Evolutionary conservation across 1,284 basidiomycete species (phyloP), one percentile per base, ranked within the genome.

Genomic region (Exobasidium rhododendri): DNA sequence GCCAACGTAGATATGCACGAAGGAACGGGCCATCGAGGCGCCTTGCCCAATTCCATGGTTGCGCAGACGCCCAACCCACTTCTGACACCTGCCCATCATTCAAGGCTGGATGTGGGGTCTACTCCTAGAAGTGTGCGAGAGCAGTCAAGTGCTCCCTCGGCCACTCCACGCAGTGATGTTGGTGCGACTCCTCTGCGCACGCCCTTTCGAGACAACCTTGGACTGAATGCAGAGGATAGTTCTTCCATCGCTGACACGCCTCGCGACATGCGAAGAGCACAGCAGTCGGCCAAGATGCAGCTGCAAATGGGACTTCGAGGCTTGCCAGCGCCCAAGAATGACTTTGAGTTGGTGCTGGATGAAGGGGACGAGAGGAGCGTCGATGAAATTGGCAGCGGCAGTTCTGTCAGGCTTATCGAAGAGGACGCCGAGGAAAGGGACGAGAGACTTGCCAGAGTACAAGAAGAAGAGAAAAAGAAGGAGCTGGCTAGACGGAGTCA

Each of bases 41-140:
- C 70, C 87, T 31, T 55, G n/a, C 52, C 52, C 11, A 26, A 20
- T n/a, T 4, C 5, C 2, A 26, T 20, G 90, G 17, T 20, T 55
- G 85, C 90, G 0, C 92, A 94, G 66, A 97, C 94, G 0, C 94
- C 94, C 4, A 98, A 98, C 82, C 94, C 94, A 2, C 86, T 98
- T 7, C 88, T 91, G 10, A 97, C 94, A 0, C 82, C 31, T 70
- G 83, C 65, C 20, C 59, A 65, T 57, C 57, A 50, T 14, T 26
- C 17, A 10, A 22, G 26, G 29, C n/a, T 24, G 14, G 47, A 28
- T 26, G 13, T 26, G 14, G 45, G 58, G n/a, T 55, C 53, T 24
- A 69, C 94, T 89, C 6, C 93, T 90, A 1, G 86, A 87, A 30
- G 89, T 90, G 59, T 17, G 79, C 82, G 20, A 84, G 84, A 61